A percentile compares a stretch with the other conserved stretches of the same genome.
Conservation (phyloP, 768 basidiomycete species). For the Lactifluus pinguis region DNA sequence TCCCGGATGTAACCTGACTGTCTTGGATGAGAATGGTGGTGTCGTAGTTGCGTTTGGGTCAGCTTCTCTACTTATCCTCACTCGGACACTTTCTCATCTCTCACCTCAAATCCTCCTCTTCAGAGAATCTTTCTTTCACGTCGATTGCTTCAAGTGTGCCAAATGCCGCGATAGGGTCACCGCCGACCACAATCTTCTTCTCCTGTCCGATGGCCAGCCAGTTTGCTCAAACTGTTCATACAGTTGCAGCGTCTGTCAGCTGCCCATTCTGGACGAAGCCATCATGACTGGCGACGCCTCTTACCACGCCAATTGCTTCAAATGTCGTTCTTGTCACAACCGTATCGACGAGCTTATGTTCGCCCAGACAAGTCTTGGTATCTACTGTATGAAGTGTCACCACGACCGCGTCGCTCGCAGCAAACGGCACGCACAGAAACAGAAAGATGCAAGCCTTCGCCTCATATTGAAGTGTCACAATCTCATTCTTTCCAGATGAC, state of each 20-base stretch:
- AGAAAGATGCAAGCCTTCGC: constrained; percentile 39
- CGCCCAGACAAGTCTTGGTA: constrained; percentile 95
- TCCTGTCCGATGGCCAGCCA: constrained; percentile 96
- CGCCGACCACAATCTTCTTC: constrained; percentile 93
- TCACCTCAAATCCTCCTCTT: neutral
- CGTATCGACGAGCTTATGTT: constrained; percentile 97
- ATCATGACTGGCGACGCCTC: constrained; percentile 99
- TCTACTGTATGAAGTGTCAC: constrained; percentile 98
- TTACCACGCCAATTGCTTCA: constrained; percentile 98
- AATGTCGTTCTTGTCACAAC: constrained; percentile 89
- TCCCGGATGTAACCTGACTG: constrained; percentile 76
- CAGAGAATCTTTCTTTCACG: constrained; percentile 91
- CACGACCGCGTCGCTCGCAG: constrained; percentile 95
- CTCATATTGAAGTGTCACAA: neutral
- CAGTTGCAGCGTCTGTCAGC: constrained; percentile 89
- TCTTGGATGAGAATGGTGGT: constrained; percentile 72
- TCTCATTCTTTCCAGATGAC: constrained; percentile 1
- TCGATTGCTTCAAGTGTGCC: constrained; percentile 93
- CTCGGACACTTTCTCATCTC: neutral
- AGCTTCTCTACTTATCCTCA: constrained; percentile 5
- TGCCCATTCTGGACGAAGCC: constrained; percentile 94
- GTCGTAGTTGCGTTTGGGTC: constrained; percentile 95
- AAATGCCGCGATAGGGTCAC: constrained; percentile 90
- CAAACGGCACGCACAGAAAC: constrained; percentile 82
- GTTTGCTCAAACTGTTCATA: constrained; percentile 92